Conservation (phyloP, 108 stramenopile species). For the Phaeodactylum tricornutum region DNA sequence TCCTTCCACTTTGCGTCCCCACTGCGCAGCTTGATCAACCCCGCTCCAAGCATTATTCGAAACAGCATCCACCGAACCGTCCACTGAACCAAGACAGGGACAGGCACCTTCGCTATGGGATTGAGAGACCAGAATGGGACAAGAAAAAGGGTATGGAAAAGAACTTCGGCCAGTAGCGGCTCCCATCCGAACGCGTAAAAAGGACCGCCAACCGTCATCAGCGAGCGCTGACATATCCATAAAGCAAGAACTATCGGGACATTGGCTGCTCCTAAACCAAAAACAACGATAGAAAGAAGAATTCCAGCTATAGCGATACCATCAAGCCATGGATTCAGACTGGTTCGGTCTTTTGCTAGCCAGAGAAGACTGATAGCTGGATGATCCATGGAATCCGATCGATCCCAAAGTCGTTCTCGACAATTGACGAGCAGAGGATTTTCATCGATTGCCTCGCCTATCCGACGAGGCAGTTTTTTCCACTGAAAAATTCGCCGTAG, state of each 20-base stretch:
- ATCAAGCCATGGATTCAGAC: conserved; percentile 57
- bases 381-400: conserved; percentile 29
- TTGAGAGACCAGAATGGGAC: conserved; percentile 46
- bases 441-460: neutral
- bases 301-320: conserved; percentile 38
- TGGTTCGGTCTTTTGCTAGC: conserved; percentile 26
- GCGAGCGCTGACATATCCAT: conserved; percentile 47
- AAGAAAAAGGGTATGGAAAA: conserved; percentile 54
- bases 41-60: conserved; percentile 66
- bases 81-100: conserved; percentile 28
- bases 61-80: conserved; percentile 45
- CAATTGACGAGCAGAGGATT: conserved; percentile 1
- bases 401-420: conserved; percentile 41
- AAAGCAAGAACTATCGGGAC: conserved; percentile 37
- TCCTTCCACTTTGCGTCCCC: conserved; percentile 50
- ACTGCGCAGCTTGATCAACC: conserved; percentile 44
- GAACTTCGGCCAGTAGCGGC: conserved; percentile 47
- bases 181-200: conserved; percentile 70
- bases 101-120: conserved; percentile 21
- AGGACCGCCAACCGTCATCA: conserved; percentile 50
- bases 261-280: conserved; percentile 50
- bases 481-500: neutral
- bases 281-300: conserved; percentile 18
- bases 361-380: conserved; percentile 41
- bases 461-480: neutral